These are phyloP conservation scores for Diaporthe helianthi DNA, from an alignment of 2,329 filamentous ascomycete genomes.

Conservation along the genomic window DNA sequence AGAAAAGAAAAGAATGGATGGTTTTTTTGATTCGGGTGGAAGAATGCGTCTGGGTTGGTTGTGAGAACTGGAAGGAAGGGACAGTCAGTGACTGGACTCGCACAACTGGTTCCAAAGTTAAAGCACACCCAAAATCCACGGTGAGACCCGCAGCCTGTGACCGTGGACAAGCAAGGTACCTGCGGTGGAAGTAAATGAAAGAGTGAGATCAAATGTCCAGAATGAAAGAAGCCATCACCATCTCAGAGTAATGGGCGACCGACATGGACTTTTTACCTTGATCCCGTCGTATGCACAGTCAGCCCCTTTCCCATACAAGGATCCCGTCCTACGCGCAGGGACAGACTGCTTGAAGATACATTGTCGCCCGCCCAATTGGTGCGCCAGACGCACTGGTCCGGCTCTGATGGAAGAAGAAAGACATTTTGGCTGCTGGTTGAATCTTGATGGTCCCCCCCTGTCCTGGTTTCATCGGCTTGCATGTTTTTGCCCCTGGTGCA, in stretches of 20 bases:
- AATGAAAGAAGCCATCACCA: neutral
- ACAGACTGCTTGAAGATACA: conserved; percentile 8
- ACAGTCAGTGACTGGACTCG: neutral
- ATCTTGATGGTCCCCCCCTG: conserved; percentile 19
- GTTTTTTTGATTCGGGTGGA: neutral
- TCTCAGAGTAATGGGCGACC: neutral
- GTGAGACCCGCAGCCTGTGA: neutral
- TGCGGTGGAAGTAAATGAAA: neutral
- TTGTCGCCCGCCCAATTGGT: conserved; percentile 7
- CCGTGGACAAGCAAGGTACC: neutral
- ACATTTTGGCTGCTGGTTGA: neutral
- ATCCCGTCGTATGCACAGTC: conserved; percentile 2
- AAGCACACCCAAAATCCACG: conserved; percentile 6
- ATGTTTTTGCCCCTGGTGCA: conserved; percentile 27
- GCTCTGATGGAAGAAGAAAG: neutral
- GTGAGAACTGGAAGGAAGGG: neutral
- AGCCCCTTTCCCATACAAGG: neutral
- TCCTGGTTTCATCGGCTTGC: conserved; percentile 14
- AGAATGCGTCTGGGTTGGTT: neutral
- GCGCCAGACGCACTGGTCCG: neutral
- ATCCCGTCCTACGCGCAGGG: neutral
- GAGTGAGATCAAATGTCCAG: neutral
- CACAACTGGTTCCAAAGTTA: neutral
- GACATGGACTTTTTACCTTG: neutral
- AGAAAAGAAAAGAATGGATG: neutral